Base-by-base conservation (phyloP, 2,329 filamentous ascomycete genomes). In the Cladosporium sp. region DNA sequence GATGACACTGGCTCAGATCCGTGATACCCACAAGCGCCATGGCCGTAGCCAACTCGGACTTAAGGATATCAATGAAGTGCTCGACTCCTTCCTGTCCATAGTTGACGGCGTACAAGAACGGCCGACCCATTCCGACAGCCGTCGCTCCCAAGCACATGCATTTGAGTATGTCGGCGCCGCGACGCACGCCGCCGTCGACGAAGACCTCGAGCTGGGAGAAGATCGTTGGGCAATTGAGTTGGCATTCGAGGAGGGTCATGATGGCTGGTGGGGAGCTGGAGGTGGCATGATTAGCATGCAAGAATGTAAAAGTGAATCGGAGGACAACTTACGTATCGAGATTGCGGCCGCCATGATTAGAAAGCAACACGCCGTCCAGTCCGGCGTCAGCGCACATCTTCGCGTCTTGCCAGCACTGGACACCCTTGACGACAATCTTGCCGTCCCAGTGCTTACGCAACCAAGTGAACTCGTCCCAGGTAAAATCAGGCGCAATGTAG, bases 21-120 rank as follows among this genome's bases (percentile, higher is more conserved):
- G 82, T 86, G 34, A 87, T 77, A 1, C 85, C 85, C 49, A 85
- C 79, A 72, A 87, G 77, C 42, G 80, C 79, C 85, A 88, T 88
- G 1, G 83, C 83, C 1, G 81, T 85, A 61, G 84, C 79, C 3
- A 88, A 68, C 68, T 88, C 85, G 9, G 60, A 64, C 59, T 63
- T 66, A 45, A 67, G 42, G n/a, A 66, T 73, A 54, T 66, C 64
- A 34, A 67, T 62, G n/a, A 64, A 64, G 57, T 69, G 62, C 60
- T 77, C 77, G 1, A 81, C 83, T 9, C 84, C 83, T 39, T 77
- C 73, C 63, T 79, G 76, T 4, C 83, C 83, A 4, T 75, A 78
- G 20, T 84, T 75, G 2, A 77, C 78, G 13, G 86, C 82, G 65
- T 85, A 86, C 13, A 85, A 77, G 20, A 78, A 81, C 4, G 83